Evolutionary conservation across 768 basidiomycete species (phyloP).

Genomic region (Mycena filopes): DNA sequence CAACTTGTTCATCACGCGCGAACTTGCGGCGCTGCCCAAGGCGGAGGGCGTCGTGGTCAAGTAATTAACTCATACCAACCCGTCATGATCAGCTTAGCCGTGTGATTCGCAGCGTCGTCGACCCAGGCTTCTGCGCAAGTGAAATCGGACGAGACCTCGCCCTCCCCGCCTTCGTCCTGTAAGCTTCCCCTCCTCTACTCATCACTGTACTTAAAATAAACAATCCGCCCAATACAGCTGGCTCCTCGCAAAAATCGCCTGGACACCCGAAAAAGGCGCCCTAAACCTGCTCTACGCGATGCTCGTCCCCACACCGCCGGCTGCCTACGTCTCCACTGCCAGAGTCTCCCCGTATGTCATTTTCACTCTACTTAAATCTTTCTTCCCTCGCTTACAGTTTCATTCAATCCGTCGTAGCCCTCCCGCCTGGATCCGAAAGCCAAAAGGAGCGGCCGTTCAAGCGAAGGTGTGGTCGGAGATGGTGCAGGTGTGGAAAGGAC

Average conservation of each 20-base stretch:
- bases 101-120: not conserved
- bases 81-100: no score
- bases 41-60: constrained; percentile 16
- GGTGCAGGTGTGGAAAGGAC: not conserved
- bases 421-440: not conserved
- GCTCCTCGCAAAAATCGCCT: no score
- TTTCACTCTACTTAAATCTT: no score
- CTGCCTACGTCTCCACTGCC: not conserved
- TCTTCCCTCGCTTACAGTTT: no score
- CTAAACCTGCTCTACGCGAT: not conserved
- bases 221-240: no score
- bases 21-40: not conserved
- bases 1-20: constrained; percentile 3
- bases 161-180: no score
- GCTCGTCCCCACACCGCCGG: not conserved
- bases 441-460: not conserved
- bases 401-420: no score
- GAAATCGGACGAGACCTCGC: not conserved
- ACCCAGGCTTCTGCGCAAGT: not conserved
- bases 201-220: no score
- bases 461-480: not conserved
- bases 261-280: not conserved
- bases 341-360: not conserved
- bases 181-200: no score
- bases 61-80: no score